Base-by-base conservation (phyloP, 2,329 filamentous ascomycete genomes). In the Penicillium carneum region DNA sequence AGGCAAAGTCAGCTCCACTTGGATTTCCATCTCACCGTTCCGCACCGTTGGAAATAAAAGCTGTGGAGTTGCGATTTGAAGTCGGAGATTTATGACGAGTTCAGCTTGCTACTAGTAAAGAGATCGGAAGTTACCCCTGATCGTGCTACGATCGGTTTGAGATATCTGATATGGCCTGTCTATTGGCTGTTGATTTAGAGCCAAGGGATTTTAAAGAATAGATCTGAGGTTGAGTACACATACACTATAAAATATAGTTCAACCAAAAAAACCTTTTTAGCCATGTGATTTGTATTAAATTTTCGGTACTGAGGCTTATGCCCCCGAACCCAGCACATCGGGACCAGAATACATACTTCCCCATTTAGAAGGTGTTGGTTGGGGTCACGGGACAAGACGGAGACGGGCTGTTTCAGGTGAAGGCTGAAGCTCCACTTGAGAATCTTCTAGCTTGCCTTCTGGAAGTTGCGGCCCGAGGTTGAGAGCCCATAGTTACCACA, bases 21-120 rank as follows among this genome's bases (percentile, higher is more conserved):
- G 20, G 42, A 60, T 63, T 63, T 53, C 46, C 54, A 60, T 48
- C 36, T 57, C 57, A 26, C 23, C 23, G 23, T 68, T 70, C 67
- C 63, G 63, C 65, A 59, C 68, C 65, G 67, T 70, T 70, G 65
- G 65, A 61, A 63, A 62, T 14, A n/a, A 26, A 61, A 58, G 20
- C 31, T 57, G 65, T 66, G 68, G 67, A 65, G 63, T 41, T 29
- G 8, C 3, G 26, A 42, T 45, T 45, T 45, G 11, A 20, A 46
- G 42, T 56, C 57, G 57, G 57, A 56, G 57, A 60, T 49, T 56
- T 60, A 46, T 48, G 34, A 34, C 29, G 36, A 34, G 8, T 26
- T 45, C 20, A 10, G 8, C 1, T 49, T 49, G 20, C 16, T 20
- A 4, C 23, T 26, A 6, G 23, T 26, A 26, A 48, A 47, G 42